Evolutionary conservation across 2,329 filamentous ascomycete genomes (phyloP).

Genomic region (Endoconidiophora polonica): DNA sequence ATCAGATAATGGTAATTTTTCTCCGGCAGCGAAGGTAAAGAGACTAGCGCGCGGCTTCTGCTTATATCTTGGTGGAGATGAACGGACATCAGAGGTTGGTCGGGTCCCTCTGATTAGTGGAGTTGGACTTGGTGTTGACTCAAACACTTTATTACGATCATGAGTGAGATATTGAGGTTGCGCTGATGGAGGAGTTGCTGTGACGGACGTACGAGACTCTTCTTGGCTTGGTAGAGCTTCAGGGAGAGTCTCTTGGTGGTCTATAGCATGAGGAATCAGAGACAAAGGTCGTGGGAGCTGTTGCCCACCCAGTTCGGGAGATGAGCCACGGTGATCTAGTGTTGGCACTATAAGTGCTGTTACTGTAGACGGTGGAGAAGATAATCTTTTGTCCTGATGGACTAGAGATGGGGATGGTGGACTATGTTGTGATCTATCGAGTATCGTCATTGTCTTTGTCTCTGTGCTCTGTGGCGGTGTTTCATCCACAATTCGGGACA

Average conservation of each 20-base stretch:
- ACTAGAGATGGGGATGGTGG: background rate
- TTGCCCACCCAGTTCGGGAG: conserved; percentile 3
- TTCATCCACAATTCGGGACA: background rate
- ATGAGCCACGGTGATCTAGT: background rate
- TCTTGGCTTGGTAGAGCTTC: background rate
- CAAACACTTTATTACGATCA: background rate
- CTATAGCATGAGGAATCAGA: background rate
- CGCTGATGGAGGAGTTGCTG: conserved; percentile 1
- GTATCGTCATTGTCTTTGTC: no score
- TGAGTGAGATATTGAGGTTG: background rate
- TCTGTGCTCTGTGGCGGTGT: no score
- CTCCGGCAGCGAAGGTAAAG: background rate
- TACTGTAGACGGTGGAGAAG: background rate
- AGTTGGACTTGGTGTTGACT: background rate
- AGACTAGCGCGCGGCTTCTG: conserved; percentile 8
- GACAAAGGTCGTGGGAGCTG: background rate
- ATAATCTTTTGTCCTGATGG: background rate
- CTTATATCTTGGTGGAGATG: background rate
- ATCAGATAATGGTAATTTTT: background rate
- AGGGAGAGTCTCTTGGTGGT: background rate
- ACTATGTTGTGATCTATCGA: background rate
- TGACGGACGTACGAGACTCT: background rate
- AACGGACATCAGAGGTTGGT: background rate
- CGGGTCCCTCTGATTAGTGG: background rate
- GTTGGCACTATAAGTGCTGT: background rate